These are phyloP conservation scores for Diplotaxis tenuifolia DNA, from an alignment of 345 rosid genomes.

Conservation along the genomic window DNA sequence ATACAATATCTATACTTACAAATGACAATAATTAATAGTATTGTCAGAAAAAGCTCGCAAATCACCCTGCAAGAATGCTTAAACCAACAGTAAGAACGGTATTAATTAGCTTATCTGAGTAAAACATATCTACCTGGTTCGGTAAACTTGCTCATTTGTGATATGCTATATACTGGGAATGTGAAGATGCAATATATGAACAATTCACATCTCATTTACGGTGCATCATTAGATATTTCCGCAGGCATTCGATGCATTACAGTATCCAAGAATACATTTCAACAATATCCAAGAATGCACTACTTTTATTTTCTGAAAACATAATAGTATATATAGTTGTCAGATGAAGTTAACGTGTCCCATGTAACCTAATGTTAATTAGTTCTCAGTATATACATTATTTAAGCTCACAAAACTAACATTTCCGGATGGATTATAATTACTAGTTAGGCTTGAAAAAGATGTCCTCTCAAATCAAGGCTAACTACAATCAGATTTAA, in stretches of 20 bases:
- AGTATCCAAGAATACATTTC: not conserved
- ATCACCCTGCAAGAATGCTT: not conserved
- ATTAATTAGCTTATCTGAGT: not conserved
- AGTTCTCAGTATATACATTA: not conserved
- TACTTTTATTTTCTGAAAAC: not conserved
- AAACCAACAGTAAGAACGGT: not conserved
- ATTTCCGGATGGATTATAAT: not conserved
- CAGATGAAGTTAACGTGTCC: not conserved
- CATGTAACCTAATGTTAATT: not conserved
- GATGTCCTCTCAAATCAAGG: conserved; percentile 16
- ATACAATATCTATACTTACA: not conserved
- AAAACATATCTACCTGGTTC: not conserved
- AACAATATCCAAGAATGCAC: not conserved
- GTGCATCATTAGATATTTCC: not conserved
- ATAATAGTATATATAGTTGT: not conserved
- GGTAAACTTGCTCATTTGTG: not conserved
- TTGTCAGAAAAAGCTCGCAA: not conserved
- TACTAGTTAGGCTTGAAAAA: conserved; percentile 17
- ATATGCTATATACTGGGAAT: not conserved
- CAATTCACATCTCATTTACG: too few species aligned
- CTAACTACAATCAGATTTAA: conserved; percentile 18
- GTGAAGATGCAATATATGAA: too few species aligned
- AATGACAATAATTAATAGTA: not conserved
- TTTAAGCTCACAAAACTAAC: not conserved
- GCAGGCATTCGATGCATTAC: not conserved